phyloP scores from a whole-genome alignment of 192 early-diverging fungal species.

The Coemansia guatemalensis region DNA sequence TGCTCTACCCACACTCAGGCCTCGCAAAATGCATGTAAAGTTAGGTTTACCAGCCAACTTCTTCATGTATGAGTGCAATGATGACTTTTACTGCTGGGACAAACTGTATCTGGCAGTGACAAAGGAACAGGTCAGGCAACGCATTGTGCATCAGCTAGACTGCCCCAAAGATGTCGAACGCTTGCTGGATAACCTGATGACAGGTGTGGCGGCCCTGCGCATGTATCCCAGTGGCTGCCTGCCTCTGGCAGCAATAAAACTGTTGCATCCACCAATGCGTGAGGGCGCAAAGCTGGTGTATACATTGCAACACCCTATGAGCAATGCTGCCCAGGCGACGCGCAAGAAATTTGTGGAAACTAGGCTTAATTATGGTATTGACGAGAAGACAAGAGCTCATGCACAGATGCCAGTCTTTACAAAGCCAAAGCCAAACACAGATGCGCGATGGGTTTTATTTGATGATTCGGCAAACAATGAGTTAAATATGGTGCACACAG shows the following conservation, averaged over 20 bases:
- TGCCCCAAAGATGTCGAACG: no score
- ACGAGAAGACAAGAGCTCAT: conserved; percentile 6
- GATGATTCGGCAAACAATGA: no score
- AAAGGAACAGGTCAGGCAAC: background rate
- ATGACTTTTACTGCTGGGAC: conserved; percentile 4
- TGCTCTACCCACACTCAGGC: no score
- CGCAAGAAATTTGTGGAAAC: background rate
- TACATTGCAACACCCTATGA: conserved; percentile 7
- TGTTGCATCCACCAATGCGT: conserved; percentile 16
- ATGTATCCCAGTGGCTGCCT: conserved; percentile 25
- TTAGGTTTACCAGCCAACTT: conserved; percentile 3
- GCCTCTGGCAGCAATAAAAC: conserved; percentile 7
- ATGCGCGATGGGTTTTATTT: no score
- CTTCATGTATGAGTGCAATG: background rate
- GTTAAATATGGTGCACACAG: conserved; percentile 22
- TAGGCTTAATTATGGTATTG: conserved; percentile 18
- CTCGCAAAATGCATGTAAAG: background rate
- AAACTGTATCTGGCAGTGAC: background rate
- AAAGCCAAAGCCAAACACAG: no score
- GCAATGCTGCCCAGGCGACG: conserved; percentile 2
- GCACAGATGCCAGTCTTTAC: conserved; percentile 17
- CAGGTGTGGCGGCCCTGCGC: conserved; percentile 1
- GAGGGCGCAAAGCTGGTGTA: conserved; percentile 1
- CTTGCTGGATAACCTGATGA: conserved; percentile 1
- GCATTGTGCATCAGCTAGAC: no score